Evolutionary conservation across 371 early-diverging fungal species (phyloP), one percentile per base, ranked within the genome.

Genomic region (Batrachochytrium dendrobatidis): DNA sequence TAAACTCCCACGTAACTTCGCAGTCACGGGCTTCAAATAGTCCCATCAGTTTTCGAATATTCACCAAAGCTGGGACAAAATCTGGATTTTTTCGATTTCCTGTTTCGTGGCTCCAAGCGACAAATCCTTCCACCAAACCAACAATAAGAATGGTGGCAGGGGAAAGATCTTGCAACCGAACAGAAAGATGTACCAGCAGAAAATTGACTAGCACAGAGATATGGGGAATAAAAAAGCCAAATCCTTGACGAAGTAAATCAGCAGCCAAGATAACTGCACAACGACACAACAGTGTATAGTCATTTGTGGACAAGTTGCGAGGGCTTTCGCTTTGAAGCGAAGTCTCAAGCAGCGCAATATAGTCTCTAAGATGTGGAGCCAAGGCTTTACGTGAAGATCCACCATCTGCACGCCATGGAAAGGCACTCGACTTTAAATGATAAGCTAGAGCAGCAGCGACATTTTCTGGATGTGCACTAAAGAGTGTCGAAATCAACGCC

Each of bases 171-270:
- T 64, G 60, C 8, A 76, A 54, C 12, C 52, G 24, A 6, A n/a
- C 49, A 1, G 70, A 68, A 30, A 73, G 62, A 53, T 70, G 56
- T 30, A 68, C 46, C 18, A 72, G n/a, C 10, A 66, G 55, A 61
- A 70, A 76, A 52, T 72, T 76, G 45, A 73, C n/a, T 35, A 74
- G 45, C 4, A 68, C 54, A 3, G 72, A 67, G 18, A 71, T 50
- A 45, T 76, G 64, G n/a, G 66, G 54, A 18, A 55, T 50, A 20
- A 73, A 56, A 8, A 45, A 55, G 6, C 30, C 57, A 56, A 60
- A 73, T 25, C 70, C 63, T 28, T 72, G 73, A 15, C 71, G 56
- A 17, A 73, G 55, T 18, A 76, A 51, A 26, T 76, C 70, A 18
- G 70, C 61, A n/a, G 68, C 31, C 45, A 71, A 25, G 26, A 64